phyloP scores from a whole-genome alignment of 345 rosid species.

The Odontarrhena argentea region DNA sequence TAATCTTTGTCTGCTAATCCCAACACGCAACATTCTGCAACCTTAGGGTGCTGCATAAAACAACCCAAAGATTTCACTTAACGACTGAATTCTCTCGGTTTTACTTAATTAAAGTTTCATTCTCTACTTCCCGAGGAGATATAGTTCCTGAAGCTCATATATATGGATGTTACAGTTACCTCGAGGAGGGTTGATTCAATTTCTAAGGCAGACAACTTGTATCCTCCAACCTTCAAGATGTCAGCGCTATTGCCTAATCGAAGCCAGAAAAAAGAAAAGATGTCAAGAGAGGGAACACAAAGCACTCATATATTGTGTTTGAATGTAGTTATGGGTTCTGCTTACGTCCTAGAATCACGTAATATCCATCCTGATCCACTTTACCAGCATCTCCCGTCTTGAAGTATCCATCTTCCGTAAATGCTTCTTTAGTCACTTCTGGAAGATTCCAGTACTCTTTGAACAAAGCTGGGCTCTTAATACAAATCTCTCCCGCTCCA shows the following conservation, averaged over 20 bases:
- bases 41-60: conserved; percentile 70
- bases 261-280: conserved; percentile 23
- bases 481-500: conserved; percentile 85
- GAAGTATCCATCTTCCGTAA: conserved; percentile 88
- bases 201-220: conserved; percentile 92
- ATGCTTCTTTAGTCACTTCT: conserved; percentile 78
- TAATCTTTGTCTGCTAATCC: conserved; percentile 87
- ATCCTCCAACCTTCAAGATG: conserved; percentile 98
- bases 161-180: conserved; percentile 45
- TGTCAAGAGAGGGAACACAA: conserved; percentile 22
- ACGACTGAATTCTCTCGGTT: not conserved
- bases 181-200: conserved; percentile 87
- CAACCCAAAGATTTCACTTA: conserved; percentile 6
- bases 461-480: conserved; percentile 90
- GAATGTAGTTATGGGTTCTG: conserved; percentile 12
- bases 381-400: conserved; percentile 95
- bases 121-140: not conserved
- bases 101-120: not conserved
- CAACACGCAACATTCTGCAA: conserved; percentile 89
- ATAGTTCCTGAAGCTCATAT: not conserved
- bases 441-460: conserved; percentile 98
- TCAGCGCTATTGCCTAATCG: conserved; percentile 84
- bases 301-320: conserved; percentile 3
- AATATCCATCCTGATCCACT: conserved; percentile 86
- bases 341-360: conserved; percentile 94